Evolutionary conservation across 2,329 filamentous ascomycete genomes (phyloP).

Genomic region (Stachybotrys elegans): DNA sequence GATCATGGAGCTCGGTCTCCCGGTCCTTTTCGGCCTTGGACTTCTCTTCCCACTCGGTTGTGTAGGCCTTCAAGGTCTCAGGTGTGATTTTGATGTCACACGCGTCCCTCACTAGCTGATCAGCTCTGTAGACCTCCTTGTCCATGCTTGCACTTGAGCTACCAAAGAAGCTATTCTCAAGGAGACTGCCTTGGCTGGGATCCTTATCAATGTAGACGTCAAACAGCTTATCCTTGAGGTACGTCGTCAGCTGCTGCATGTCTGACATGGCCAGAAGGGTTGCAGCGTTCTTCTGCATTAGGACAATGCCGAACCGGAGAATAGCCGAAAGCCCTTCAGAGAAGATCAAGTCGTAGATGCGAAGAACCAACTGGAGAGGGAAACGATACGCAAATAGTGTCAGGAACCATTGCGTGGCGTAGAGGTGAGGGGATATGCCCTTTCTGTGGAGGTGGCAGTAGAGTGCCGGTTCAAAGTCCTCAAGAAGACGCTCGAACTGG

Average conservation of each 20-base stretch:
- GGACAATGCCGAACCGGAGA: conserved; percentile 85
- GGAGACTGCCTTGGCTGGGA: conserved; percentile 84
- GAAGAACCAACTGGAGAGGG: conserved; percentile 88
- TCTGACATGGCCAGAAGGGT: conserved; percentile 79
- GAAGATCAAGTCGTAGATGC: conserved; percentile 93
- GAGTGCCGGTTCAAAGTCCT: conserved; percentile 88
- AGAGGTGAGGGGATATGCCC: conserved; percentile 84
- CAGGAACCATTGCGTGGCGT: conserved; percentile 98
- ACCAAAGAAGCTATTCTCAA: conserved; percentile 97
- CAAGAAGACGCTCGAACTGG: conserved; percentile 88
- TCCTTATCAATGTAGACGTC: conserved; percentile 96
- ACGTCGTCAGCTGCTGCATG: conserved; percentile 83
- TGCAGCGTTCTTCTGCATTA: conserved; percentile 91
- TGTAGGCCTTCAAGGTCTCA: conserved; percentile 76
- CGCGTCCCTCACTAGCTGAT: conserved; percentile 88
- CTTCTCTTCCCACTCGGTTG: conserved; percentile 88
- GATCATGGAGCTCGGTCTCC: conserved; percentile 71
- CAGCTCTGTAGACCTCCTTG: conserved; percentile 92
- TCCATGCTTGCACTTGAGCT: conserved; percentile 84
- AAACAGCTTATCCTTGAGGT: conserved; percentile 90
- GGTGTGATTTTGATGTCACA: conserved; percentile 82
- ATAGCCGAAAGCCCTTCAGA: conserved; percentile 92
- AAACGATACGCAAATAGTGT: conserved; percentile 98
- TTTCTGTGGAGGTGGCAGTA: conserved; percentile 90
- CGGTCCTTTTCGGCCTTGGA: conserved; percentile 75